phyloP scores from a whole-genome alignment of 2,329 filamentous ascomycete species.

The Pseudonectria buxi region DNA sequence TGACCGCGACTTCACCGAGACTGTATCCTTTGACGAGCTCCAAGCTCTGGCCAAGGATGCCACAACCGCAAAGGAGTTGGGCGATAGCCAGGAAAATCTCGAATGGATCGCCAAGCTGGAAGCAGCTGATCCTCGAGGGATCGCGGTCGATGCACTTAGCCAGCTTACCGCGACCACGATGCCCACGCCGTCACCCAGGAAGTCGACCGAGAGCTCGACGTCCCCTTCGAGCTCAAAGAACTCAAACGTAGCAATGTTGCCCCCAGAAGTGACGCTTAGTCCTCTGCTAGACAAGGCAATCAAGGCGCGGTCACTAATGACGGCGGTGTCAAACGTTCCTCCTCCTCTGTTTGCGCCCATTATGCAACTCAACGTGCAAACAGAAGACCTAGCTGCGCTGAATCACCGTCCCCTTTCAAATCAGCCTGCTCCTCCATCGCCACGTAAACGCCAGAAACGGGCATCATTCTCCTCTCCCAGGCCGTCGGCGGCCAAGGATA shows the following conservation, averaged over 20 bases:
- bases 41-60: constrained; percentile 58
- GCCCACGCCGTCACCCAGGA: constrained; percentile 28
- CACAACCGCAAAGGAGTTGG: constrained; percentile 39
- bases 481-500: no score
- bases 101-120: constrained; percentile 58
- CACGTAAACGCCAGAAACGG: constrained; percentile 14
- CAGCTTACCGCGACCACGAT: constrained; percentile 38
- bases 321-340: constrained; percentile 3
- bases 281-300: background rate
- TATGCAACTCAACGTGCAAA: background rate
- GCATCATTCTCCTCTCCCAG: background rate
- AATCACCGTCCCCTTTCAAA: constrained; percentile 4
- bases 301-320: background rate
- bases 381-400: background rate
- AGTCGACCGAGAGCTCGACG: constrained; percentile 18
- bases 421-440: background rate
- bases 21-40: constrained; percentile 62
- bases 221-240: constrained; percentile 12
- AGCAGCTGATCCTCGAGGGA: constrained; percentile 40
- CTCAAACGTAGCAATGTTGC: constrained; percentile 3
- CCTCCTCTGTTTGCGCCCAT: constrained; percentile 8
- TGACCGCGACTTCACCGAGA: constrained; percentile 64
- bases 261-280: background rate
- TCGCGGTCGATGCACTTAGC: constrained; percentile 36
- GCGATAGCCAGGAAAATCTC: constrained; percentile 54